These are phyloP conservation scores for Citrus unshiu DNA, from an alignment of 345 rosid genomes.

Conservation along the genomic window DNA sequence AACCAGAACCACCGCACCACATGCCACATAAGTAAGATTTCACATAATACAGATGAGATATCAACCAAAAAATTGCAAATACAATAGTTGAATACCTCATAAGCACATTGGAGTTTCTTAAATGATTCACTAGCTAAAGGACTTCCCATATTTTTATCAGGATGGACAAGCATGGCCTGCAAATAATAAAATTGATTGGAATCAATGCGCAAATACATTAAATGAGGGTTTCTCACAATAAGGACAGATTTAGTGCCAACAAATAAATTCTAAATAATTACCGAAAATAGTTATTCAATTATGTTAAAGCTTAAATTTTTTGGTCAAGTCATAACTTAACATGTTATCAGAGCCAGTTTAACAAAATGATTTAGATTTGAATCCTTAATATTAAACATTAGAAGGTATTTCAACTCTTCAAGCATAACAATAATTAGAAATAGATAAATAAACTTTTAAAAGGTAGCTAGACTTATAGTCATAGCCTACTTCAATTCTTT, in stretches of 20 bases:
- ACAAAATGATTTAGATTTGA: not conserved
- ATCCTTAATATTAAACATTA: not conserved
- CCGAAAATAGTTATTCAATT: not conserved
- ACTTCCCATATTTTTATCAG: constrained; percentile 97
- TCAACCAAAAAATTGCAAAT: not conserved
- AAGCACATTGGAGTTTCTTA: constrained; percentile 96
- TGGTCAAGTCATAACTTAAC: not conserved
- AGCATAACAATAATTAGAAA: not conserved
- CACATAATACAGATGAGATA: not conserved
- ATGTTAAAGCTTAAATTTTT: not conserved
- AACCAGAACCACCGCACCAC: constrained; percentile 2
- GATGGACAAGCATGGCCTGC: constrained; percentile 99
- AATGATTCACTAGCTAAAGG: constrained; percentile 92
- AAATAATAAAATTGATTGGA: constrained; percentile 6
- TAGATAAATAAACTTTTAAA: not conserved
- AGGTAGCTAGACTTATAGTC: not conserved
- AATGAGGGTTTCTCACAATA: not conserved
- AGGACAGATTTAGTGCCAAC: not conserved
- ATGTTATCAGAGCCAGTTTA: not conserved
- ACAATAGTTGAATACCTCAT: constrained; percentile 54
- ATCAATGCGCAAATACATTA: not conserved
- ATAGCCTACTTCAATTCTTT: not conserved
- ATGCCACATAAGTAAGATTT: not conserved
- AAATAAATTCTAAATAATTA: not conserved
- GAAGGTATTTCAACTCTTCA: not conserved